Evolutionary conservation across 1,284 basidiomycete species (phyloP), one percentile per base, ranked within the genome.

Genomic region (Ceratobasidium sp.): DNA sequence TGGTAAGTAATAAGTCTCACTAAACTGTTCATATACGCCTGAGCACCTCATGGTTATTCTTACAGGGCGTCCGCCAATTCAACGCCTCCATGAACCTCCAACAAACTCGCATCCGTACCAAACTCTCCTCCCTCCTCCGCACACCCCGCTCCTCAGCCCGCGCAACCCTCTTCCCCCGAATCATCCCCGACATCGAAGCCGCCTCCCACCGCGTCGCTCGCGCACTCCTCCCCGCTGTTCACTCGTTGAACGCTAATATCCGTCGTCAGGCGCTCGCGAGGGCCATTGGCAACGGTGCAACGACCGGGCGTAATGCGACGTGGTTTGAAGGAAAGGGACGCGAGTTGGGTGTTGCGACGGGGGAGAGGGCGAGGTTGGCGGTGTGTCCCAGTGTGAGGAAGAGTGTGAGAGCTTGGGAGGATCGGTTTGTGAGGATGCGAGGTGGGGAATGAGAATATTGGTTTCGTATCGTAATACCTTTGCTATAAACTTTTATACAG

Each of bases 381-480:
- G 66, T 71, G 24, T 71, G 66, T 56, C 66, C 66, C 14, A 71
- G 66, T 44, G 66, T 71, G 66, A 57, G 53, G 66, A 71, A 71
- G 66, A 71, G 54, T 45, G 44, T 71, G n/a, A 57, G 41, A 44
- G 66, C 54, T 57, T 71, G 66, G 66, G 66, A 71, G 44, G 53
- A 48, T 24, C 47, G 53, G 22, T 53, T 71, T 29, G 45, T 56
- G 53, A 56, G 59, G 41, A 45, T 36, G 59, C n/a, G 41, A 6
- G n/a, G 27, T n/a, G 41, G 41, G 45, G n/a, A n/a, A n/a, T n/a
- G n/a, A n/a, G n/a, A n/a, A n/a, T n/a, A n/a, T n/a, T n/a, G n/a
- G n/a, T n/a, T n/a, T n/a, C n/a, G n/a, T n/a, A n/a, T n/a, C n/a
- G n/a, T n/a, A n/a, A n/a, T n/a, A n/a, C n/a, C n/a, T n/a, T n/a